Evolutionary conservation across 192 early-diverging fungal species (phyloP).

Genomic region (Coemansia sp.): DNA sequence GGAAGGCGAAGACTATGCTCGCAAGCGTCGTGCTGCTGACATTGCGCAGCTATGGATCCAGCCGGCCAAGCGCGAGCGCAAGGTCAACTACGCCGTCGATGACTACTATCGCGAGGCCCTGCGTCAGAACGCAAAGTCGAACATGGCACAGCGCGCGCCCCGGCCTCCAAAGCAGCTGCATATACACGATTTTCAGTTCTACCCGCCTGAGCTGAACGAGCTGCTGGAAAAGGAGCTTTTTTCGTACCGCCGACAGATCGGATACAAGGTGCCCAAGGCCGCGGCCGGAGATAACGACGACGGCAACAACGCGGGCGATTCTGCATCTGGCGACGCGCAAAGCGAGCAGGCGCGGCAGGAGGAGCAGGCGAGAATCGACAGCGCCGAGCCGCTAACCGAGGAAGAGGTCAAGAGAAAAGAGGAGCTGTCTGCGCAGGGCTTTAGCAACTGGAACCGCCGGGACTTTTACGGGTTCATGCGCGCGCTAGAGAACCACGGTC

Average conservation of each 20-base stretch:
- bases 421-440: constrained; percentile 63
- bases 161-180: constrained; percentile 66
- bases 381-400: constrained; percentile 85
- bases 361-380: constrained; percentile 83
- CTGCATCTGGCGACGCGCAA: constrained; percentile 42
- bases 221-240: constrained; percentile 82
- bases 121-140: constrained; percentile 61
- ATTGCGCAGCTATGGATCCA: constrained; percentile 74
- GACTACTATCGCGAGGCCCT: constrained; percentile 90
- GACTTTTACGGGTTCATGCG: constrained; percentile 88
- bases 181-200: constrained; percentile 93
- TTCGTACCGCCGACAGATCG: constrained; percentile 64
- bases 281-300: constrained; percentile 40
- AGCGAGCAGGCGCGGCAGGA: constrained; percentile 61
- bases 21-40: constrained; percentile 55
- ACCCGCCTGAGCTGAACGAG: constrained; percentile 68
- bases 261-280: constrained; percentile 65
- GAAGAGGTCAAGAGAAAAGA: constrained; percentile 82
- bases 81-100: constrained; percentile 86
- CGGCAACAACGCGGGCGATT: not conserved
- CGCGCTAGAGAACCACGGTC: constrained; percentile 82
- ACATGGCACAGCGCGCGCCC: constrained; percentile 60
- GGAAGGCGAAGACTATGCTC: constrained; percentile 95
- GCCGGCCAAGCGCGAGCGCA: constrained; percentile 91
- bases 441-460: constrained; percentile 85